phyloP scores from a whole-genome alignment of 352 stramenopile genomes.

The Phytopythium montanum region DNA sequence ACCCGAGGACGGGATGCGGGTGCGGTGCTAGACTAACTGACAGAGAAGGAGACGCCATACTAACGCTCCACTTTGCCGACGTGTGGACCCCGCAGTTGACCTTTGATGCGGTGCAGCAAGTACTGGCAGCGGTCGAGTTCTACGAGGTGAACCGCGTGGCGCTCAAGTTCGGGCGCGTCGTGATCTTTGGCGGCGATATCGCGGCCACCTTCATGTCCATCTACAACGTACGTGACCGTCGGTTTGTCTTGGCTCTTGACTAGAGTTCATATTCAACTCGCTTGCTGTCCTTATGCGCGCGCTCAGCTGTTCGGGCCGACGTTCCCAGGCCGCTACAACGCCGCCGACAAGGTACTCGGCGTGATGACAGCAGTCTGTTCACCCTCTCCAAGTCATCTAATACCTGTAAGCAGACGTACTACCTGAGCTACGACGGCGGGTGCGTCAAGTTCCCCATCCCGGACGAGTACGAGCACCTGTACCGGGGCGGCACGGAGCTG shows the following conservation, averaged over 20 bases:
- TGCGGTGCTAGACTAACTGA: conserved; percentile 9
- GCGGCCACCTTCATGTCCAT: conserved; percentile 85
- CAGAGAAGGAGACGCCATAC: not conserved
- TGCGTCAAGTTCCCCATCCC: conserved; percentile 81
- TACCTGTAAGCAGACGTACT: conserved; percentile 44
- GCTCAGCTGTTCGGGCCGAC: conserved; percentile 77
- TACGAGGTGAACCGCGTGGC: conserved; percentile 75
- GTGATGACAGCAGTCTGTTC: not conserved
- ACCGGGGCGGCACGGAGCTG: conserved; percentile 71
- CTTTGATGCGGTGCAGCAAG: conserved; percentile 64
- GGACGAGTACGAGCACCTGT: conserved; percentile 62
- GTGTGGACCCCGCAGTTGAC: conserved; percentile 35
- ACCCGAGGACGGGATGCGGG: conserved; percentile 64
- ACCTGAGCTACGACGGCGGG: conserved; percentile 64
- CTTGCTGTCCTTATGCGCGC: not conserved
- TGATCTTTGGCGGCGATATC: conserved; percentile 79
- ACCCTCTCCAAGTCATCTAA: not conserved
- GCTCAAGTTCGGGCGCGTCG: conserved; percentile 77
- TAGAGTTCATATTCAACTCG: not conserved
- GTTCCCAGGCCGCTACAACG: conserved; percentile 77
- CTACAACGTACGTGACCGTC: conserved; percentile 59
- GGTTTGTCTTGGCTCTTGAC: not conserved
- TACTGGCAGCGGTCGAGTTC: conserved; percentile 72
- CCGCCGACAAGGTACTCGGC: conserved; percentile 39
- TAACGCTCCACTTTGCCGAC: not conserved